These are phyloP conservation scores for Cordyceps cateniannulata DNA, from an alignment of 2,329 filamentous ascomycete genomes.

Conservation along the genomic window DNA sequence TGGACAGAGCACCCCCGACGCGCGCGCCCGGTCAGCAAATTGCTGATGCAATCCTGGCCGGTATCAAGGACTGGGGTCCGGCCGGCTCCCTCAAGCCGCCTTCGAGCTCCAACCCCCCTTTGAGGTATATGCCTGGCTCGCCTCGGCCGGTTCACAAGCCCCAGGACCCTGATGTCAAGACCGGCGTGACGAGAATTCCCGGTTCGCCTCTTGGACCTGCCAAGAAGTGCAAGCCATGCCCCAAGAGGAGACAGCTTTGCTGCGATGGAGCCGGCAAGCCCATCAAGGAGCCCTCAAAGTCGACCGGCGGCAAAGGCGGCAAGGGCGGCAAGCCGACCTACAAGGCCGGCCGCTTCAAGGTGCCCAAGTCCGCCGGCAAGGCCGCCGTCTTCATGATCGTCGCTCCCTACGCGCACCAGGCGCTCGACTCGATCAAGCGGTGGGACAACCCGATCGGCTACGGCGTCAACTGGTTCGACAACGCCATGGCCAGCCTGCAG, in stretches of 20 bases:
- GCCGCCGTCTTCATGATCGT: not conserved
- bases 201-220: not conserved
- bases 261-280: not conserved
- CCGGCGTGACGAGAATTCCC: not conserved
- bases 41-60: not conserved
- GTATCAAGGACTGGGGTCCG: not conserved
- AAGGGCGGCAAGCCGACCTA: not conserved
- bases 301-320: not conserved
- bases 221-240: not conserved
- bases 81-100: not conserved
- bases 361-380: not conserved
- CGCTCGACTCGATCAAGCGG: not conserved
- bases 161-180: not conserved
- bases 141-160: not conserved
- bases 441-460: slow-evolving; percentile 5
- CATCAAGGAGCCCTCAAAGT: not conserved
- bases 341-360: not conserved
- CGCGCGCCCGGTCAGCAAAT: not conserved
- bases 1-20: not conserved
- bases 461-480: slow-evolving; percentile 3
- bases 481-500: slow-evolving; percentile 1
- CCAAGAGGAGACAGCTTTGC: not conserved
- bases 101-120: not conserved
- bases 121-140: not conserved
- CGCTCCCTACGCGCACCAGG: not conserved